Evolutionary conservation across 2,329 filamentous ascomycete genomes (phyloP), one percentile per base, ranked within the genome.

Genomic region (Ophiognomonia clavigignenti-juglandacearum): DNA sequence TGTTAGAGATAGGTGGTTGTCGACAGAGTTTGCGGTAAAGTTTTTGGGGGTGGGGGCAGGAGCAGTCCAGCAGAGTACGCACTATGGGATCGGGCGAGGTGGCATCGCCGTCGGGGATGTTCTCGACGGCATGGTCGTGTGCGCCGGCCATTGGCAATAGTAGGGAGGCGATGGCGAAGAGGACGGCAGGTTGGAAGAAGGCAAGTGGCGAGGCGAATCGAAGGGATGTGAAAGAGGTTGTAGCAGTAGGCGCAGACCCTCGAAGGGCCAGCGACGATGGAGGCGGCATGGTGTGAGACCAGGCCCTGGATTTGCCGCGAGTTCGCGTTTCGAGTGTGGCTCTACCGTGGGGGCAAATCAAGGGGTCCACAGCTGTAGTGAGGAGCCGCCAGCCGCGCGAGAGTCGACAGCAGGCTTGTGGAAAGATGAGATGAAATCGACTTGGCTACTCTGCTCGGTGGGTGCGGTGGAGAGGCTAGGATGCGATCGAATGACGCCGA

Each of bases 81-180:
- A 88, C 85, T 57, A 92, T 77, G 1, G 88, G 87, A 27, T 92
- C 87, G 38, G 66, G 60, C n/a, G 86, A 88, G 58, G 88, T 71
- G 24, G 78, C 74, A 56, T 83, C 68, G 57, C 86, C 88, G 55
- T 87, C 82, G 14, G 81, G 78, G 53, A 93, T 83, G 38, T 77
- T 69, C 43, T 67, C 68, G 41, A 67, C 66, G 54, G 70, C 67
- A 61, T 77, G 73, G 35, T 77, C 74, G 64, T 81, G 77, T 40
- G 63, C 64, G 22, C 54, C 35, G 6, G 57, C 61, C 53, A 53
- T 47, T 32, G 47, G 51, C 20, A 53, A 32, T 16, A 37, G 22
- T 19, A 51, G 19, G 7, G 48, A 43, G 34, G 42, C 40, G 23
- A 51, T 19, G n/a, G 44, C 31, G 11, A 53, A 31, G 27, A 45